These are phyloP conservation scores for Wickerhamomyces sp. DNA, from an alignment of 1,139 yeast genomes.

Conservation along the genomic window DNA sequence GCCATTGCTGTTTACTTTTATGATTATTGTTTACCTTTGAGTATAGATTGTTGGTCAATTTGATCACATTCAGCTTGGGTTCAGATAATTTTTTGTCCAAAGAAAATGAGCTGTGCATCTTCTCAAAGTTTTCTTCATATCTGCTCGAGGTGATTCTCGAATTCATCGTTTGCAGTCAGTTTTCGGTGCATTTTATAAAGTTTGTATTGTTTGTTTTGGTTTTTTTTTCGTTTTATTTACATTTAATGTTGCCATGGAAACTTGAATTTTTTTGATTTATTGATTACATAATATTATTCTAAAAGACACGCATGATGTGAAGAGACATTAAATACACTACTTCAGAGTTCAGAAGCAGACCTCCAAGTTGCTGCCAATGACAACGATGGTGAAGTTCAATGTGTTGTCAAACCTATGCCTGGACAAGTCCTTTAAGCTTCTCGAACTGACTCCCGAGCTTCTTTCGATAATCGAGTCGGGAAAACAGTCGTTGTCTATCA, in stretches of 20 bases:
- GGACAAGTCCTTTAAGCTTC: conserved; percentile 42
- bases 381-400: conserved; percentile 12
- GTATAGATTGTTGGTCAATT: conserved; percentile 17
- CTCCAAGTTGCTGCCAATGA: no score
- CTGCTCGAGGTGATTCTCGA: conserved; percentile 18
- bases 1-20: conserved; percentile 25
- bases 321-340: no score
- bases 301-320: no score
- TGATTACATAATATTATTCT: not conserved
- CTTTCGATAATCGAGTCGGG: conserved; percentile 37
- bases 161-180: conserved; percentile 1
- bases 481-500: conserved; percentile 36
- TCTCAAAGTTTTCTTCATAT: conserved; percentile 17
- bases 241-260: not conserved
- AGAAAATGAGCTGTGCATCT: conserved; percentile 4
- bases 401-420: conserved; percentile 22
- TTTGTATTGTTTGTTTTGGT: not conserved
- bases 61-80: conserved; percentile 19
- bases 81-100: conserved; percentile 7
- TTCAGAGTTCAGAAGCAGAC: no score
- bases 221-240: not conserved
- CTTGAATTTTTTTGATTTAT: not conserved
- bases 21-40: conserved; percentile 8
- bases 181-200: not conserved
- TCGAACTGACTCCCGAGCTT: conserved; percentile 59